These are phyloP conservation scores for Aechmea fasciata DNA, from an alignment of 176 grass and related monocot genomes.

Conservation along the genomic window DNA sequence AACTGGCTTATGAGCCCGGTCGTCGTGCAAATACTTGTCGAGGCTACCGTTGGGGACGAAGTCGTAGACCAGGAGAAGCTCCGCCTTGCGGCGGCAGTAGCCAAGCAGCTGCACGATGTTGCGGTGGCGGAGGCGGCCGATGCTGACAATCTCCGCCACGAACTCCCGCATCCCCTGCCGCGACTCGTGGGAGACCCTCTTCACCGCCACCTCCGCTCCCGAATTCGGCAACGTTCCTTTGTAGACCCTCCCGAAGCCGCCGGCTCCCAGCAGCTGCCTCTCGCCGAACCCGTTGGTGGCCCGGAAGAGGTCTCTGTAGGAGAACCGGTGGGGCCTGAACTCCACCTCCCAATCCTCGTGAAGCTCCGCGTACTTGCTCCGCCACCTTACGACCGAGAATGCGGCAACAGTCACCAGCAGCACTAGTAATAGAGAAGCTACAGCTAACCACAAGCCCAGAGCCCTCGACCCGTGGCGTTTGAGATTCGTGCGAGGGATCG, in stretches of 20 bases:
- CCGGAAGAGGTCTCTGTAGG: slow-evolving; percentile 5
- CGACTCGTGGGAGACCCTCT: slow-evolving; percentile 35
- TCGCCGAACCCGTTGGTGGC: slow-evolving; percentile 29
- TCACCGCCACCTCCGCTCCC: not conserved
- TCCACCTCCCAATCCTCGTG: slow-evolving; percentile 31
- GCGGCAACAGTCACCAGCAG: not conserved
- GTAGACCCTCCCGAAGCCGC: not conserved
- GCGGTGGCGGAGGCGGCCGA: slow-evolving; percentile 13
- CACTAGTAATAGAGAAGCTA: not conserved
- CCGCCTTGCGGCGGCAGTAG: slow-evolving; percentile 15
- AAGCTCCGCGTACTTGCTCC: slow-evolving; percentile 18
- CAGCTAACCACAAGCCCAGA: not conserved
- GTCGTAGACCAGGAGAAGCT: slow-evolving; percentile 18
- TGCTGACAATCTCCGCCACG: not conserved
- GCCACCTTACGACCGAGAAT: not conserved
- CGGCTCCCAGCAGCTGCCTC: slow-evolving; percentile 42
- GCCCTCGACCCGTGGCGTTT: not conserved
- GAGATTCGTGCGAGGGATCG: not conserved
- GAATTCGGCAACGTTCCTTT: not conserved
- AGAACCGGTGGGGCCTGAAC: slow-evolving; percentile 29
- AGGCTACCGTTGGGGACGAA: slow-evolving; percentile 26
- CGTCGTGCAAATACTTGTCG: slow-evolving; percentile 24
- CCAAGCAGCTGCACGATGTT: slow-evolving; percentile 14
- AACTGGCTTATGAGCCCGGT: not conserved
- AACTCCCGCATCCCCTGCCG: slow-evolving; percentile 7